Conservation (phyloP, 148 eudicot species). For the Diospyros kaki region DNA sequence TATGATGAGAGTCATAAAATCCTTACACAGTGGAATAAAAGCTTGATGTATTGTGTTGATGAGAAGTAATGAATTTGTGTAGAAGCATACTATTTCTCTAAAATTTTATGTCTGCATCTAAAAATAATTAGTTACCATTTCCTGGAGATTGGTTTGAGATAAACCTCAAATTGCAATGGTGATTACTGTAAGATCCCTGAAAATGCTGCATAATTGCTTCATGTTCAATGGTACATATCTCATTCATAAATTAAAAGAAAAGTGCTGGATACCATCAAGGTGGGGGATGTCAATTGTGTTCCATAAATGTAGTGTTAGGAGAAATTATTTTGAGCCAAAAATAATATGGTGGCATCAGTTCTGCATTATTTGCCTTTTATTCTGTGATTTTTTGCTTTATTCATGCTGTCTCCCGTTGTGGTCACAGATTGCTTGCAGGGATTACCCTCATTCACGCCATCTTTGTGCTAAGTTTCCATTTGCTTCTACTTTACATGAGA, state of each 20-base stretch:
- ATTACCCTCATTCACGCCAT: slow-evolving; percentile 95
- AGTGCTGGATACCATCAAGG: neutral
- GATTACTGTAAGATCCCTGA: neutral
- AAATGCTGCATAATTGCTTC: slow-evolving; percentile 2
- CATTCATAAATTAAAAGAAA: neutral
- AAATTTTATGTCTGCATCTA: no score
- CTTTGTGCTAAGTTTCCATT: slow-evolving; percentile 81
- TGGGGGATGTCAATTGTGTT: neutral
- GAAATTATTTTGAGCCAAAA: neutral
- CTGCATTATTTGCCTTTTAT: neutral
- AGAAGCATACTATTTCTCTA: no score
- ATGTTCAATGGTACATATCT: neutral
- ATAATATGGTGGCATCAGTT: slow-evolving; percentile 9
- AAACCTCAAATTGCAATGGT: neutral
- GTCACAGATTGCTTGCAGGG: slow-evolving; percentile 92
- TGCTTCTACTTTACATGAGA: slow-evolving; percentile 58
- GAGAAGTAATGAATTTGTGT: no score
- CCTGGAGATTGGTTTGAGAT: no score
- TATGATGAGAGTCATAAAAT: no score
- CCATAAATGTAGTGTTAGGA: neutral
- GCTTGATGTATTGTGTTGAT: no score
- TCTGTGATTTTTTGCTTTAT: neutral
- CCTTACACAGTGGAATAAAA: no score
- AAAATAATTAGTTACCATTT: no score
- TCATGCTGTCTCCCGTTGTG: neutral